phyloP scores from a whole-genome alignment of 441 rosid species.

The Croton setiger region DNA sequence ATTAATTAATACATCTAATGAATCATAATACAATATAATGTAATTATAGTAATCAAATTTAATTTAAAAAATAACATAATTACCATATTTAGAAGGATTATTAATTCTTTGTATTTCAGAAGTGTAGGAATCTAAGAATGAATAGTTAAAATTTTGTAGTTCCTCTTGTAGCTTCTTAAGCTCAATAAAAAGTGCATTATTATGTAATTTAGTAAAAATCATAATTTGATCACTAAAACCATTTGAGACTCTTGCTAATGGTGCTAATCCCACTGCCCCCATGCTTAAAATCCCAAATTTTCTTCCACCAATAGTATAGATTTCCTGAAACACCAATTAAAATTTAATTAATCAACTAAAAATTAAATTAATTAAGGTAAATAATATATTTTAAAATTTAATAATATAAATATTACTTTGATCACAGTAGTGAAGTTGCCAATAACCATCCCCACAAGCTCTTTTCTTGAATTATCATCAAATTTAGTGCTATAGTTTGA shows the following conservation, averaged over 20 bases:
- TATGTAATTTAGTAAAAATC: conserved; percentile 27
- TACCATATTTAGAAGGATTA: conserved; percentile 38
- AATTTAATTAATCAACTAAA: neutral
- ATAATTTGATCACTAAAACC: conserved; percentile 28
- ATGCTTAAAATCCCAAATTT: conserved; percentile 4
- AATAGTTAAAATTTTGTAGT: conserved; percentile 28
- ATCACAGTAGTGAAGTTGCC: conserved; percentile 36
- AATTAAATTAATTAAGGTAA: neutral
- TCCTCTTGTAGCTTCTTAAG: conserved; percentile 24
- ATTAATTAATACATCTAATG: neutral
- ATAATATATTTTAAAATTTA: neutral
- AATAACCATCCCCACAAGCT: conserved; percentile 31
- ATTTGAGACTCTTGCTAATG: conserved; percentile 5
- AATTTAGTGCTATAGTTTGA: neutral
- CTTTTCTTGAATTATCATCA: neutral
- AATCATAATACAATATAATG: too few relatives aligned
- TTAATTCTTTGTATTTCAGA: conserved; percentile 20
- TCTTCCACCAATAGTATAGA: conserved; percentile 7
- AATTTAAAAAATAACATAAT: neutral
- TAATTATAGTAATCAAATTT: neutral
- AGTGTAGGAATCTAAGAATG: conserved; percentile 29
- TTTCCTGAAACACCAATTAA: conserved; percentile 11
- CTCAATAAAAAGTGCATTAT: conserved; percentile 20
- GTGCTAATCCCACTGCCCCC: conserved; percentile 7
- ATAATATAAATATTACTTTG: conserved; percentile 27